Evolutionary conservation across 352 stramenopile genomes (phyloP).

Genomic region (Phytophthora macrochlamydospora): DNA sequence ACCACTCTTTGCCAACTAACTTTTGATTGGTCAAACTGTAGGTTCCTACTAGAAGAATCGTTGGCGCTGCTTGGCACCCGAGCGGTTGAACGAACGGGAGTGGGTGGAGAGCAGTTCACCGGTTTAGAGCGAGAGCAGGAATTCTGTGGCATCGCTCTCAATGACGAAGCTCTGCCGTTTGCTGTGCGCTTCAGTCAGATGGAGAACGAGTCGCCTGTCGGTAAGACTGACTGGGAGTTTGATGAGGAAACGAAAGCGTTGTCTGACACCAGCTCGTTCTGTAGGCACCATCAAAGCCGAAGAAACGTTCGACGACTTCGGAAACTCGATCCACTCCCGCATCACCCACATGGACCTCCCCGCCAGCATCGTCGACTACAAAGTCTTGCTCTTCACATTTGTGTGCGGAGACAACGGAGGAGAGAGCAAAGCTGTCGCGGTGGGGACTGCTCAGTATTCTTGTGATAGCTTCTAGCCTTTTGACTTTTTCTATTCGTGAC

Average conservation of each 20-base stretch:
- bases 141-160: slow-evolving; percentile 4
- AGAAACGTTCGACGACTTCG: slow-evolving; percentile 3
- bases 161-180: slow-evolving; percentile 2
- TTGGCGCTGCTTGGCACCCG: not conserved
- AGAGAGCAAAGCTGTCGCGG: slow-evolving; percentile 4
- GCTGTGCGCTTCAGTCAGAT: not conserved
- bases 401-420: slow-evolving; percentile 2
- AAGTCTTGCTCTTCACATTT: slow-evolving; percentile 8
- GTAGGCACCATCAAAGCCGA: not conserved
- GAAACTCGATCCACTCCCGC: not conserved
- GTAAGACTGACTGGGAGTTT: not conserved
- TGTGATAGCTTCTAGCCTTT: not conserved
- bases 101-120: not conserved
- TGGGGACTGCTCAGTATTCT: not conserved
- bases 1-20: no score
- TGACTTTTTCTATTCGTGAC: not conserved
- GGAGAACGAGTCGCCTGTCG: not conserved
- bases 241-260: no score
- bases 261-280: not conserved
- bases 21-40: not conserved
- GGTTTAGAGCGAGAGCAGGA: slow-evolving; percentile 4
- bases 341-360: slow-evolving; percentile 2
- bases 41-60: slow-evolving; percentile 7
- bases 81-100: not conserved
- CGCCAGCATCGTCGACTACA: not conserved